Evolutionary conservation across 768 basidiomycete genomes (phyloP), one percentile per base, ranked within the genome.

Genomic region (Leccinellum rugosiceps): DNA sequence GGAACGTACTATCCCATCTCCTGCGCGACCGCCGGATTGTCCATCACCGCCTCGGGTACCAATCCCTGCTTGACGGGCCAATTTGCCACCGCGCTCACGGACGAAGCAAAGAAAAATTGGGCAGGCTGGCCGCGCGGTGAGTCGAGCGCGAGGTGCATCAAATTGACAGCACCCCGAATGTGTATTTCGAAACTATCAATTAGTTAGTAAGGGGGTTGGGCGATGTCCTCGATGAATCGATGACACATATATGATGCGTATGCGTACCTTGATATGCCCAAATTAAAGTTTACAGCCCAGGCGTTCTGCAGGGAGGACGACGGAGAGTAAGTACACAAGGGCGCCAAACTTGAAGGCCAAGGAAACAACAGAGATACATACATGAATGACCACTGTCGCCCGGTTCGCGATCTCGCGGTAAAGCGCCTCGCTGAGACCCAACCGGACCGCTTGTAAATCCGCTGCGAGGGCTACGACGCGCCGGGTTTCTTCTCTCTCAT

Each of bases 251-350:
- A 6, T 43, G 28, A 28, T 28, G 28, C 6, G 6, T 28, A 19
- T 34, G 49, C 57, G 4, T 49, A 57, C 68, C 70, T 69, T 6
- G 65, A 62, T 21, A 69, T 68, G 9, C 69, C 70, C 38, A 83
- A 68, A 51, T 74, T 76, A 59, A 84, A 83, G 65, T 84, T 83
- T 55, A 84, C 83, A 1, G 79, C 76, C 83, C 83, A 83, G 9
- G 80, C 81, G 51, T 79, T 82, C 79, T 80, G 51, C 31, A 50
- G 23, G 41, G 10, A 41, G 15, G 34, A 35, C 17, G 8, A 38
- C 35, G 17, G 15, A 17, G 3, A 35, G 6, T 31, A 15, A 14
- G 32, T 14, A 34, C 9, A 31, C 30, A 31, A 5, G 30, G n/a
- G n/a, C n/a, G n/a, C n/a, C n/a, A n/a, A n/a, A n/a, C n/a, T n/a